phyloP scores from a whole-genome alignment of 2,329 filamentous ascomycete species.

The Trichoderma cornu-damae region DNA sequence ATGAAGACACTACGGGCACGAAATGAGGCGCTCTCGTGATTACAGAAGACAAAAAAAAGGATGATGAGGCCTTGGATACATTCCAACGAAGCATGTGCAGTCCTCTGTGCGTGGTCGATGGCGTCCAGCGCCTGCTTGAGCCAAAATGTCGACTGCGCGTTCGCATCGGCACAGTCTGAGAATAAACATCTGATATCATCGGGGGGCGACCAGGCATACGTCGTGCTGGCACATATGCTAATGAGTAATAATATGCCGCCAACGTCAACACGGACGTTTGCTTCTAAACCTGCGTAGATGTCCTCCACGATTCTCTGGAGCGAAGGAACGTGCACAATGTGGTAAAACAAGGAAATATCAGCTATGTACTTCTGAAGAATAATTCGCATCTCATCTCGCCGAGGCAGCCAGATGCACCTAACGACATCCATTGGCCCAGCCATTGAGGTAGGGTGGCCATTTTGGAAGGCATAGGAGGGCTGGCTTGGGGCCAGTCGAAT shows the following conservation, averaged over 20 bases:
- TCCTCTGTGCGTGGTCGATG: constrained; percentile 33
- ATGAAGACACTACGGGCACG: constrained; percentile 31
- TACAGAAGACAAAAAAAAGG: constrained; percentile 36
- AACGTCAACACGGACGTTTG: constrained; percentile 23
- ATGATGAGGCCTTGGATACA: constrained; percentile 36
- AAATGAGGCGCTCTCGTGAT: constrained; percentile 35
- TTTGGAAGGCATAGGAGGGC: constrained; percentile 32
- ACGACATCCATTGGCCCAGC: constrained; percentile 28
- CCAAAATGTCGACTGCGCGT: constrained; percentile 31
- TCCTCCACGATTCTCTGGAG: constrained; percentile 28
- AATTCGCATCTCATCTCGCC: constrained; percentile 29
- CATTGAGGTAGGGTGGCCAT: constrained; percentile 22
- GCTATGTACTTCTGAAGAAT: constrained; percentile 30
- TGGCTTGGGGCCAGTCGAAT: constrained; percentile 31
- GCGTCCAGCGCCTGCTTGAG: constrained; percentile 33
- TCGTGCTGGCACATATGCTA: constrained; percentile 30
- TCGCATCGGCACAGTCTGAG: constrained; percentile 27
- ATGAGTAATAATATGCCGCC: constrained; percentile 29
- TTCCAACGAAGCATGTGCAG: constrained; percentile 30
- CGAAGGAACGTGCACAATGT: constrained; percentile 30
- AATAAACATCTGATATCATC: constrained; percentile 29
- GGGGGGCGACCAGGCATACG: constrained; percentile 30
- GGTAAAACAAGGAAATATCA: constrained; percentile 31
- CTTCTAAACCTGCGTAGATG: constrained; percentile 29
- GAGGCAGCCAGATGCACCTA: constrained; percentile 34